Evolutionary conservation across 2,329 filamentous ascomycete species (phyloP).

Genomic region (Penicillium concentricum): DNA sequence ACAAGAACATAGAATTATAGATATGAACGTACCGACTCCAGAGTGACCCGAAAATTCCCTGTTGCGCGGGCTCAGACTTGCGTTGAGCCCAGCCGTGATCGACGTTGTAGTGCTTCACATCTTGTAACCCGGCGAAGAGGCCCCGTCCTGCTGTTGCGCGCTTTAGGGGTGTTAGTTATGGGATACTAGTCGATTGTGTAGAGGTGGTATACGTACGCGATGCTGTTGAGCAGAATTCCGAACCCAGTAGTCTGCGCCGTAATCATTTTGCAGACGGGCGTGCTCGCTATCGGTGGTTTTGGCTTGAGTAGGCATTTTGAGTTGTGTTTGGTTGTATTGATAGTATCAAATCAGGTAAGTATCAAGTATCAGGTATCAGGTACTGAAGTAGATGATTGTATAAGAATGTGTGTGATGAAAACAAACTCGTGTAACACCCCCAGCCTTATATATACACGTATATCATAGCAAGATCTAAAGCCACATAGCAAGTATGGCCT

Average conservation of each 20-base stretch:
- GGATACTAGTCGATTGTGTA: background rate
- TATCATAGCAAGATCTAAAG: background rate
- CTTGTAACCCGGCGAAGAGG: slow-evolving; percentile 41
- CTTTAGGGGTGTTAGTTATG: slow-evolving; percentile 14
- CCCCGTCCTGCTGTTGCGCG: slow-evolving; percentile 36
- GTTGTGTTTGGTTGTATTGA: slow-evolving; percentile 1
- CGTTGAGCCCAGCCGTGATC: slow-evolving; percentile 38
- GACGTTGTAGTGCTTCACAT: slow-evolving; percentile 40
- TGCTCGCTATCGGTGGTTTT: slow-evolving; percentile 1
- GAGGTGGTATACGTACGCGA: slow-evolving; percentile 20
- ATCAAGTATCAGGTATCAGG: background rate
- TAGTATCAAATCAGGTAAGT: background rate
- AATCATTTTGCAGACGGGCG: slow-evolving; percentile 34
- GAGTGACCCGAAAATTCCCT: slow-evolving; percentile 16
- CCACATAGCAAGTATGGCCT: slow-evolving; percentile 7
- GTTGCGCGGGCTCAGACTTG: slow-evolving; percentile 14
- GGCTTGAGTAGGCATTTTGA: slow-evolving; percentile 11
- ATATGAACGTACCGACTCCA: slow-evolving; percentile 25
- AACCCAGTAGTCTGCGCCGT: slow-evolving; percentile 39
- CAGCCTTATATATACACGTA: slow-evolving; percentile 6
- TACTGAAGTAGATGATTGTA: background rate
- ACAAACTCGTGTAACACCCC: background rate
- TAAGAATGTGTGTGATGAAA: background rate
- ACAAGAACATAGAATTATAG: background rate
- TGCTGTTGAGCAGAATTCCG: slow-evolving; percentile 19